phyloP scores from a whole-genome alignment of 805 yeast genomes.

The Saturnispora silvae region DNA sequence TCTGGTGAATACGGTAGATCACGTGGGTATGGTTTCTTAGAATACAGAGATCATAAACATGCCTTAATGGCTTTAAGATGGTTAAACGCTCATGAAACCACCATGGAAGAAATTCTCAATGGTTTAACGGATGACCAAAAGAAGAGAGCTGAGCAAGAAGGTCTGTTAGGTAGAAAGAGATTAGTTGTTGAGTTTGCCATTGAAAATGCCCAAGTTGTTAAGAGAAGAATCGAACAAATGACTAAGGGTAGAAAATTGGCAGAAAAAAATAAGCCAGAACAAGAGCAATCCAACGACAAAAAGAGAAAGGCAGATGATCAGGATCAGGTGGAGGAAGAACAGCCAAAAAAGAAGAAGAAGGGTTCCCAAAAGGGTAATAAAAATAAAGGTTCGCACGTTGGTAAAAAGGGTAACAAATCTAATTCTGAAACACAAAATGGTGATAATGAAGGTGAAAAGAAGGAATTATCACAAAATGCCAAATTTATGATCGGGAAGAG shows the following conservation, averaged over 20 bases:
- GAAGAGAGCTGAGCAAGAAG: conserved; percentile 43
- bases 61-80: conserved; percentile 96
- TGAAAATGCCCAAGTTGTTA: conserved; percentile 88
- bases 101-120: conserved; percentile 54
- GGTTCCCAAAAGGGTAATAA: conserved; percentile 16
- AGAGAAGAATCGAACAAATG: conserved; percentile 72
- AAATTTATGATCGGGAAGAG: conserved; percentile 58
- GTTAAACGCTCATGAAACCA: conserved; percentile 88
- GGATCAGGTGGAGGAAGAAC: neutral
- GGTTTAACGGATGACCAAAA: conserved; percentile 65
- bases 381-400: conserved; percentile 7
- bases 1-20: conserved; percentile 81
- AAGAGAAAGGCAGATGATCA: neutral
- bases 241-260: conserved; percentile 17
- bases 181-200: conserved; percentile 91
- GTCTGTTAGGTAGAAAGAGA: conserved; percentile 47
- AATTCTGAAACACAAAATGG: too few relatives aligned
- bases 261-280: conserved; percentile 18
- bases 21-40: conserved; percentile 95
- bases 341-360: conserved; percentile 19
- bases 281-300: conserved; percentile 1
- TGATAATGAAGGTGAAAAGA: conserved; percentile 1
- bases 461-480: conserved; percentile 37
- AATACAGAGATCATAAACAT: conserved; percentile 80
- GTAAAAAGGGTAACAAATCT: conserved; percentile 4